Evolutionary conservation across 2,329 filamentous ascomycete genomes (phyloP).

Genomic region (Eutypella sp.): DNA sequence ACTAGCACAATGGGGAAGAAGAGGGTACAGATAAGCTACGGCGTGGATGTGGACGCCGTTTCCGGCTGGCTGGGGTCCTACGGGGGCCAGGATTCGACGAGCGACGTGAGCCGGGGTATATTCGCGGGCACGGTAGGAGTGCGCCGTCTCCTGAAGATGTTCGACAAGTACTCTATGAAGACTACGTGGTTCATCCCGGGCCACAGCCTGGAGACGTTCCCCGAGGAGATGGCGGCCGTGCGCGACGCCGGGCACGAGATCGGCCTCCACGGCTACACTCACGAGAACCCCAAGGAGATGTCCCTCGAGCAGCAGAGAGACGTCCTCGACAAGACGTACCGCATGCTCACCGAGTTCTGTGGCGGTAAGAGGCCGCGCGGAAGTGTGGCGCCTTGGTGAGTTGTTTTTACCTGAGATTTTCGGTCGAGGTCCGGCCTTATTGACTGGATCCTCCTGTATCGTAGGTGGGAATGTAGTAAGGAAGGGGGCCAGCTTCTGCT

Average conservation of each 20-base stretch:
- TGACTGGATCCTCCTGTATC: neutral
- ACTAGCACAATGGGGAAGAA: conserved; percentile 15
- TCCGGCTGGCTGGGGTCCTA: conserved; percentile 73
- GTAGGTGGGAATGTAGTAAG: conserved; percentile 62
- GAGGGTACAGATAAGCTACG: conserved; percentile 43
- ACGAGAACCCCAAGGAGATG: conserved; percentile 71
- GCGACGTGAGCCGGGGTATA: conserved; percentile 65
- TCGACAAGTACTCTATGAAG: conserved; percentile 46
- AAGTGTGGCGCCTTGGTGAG: conserved; percentile 62
- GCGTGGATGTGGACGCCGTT: conserved; percentile 72
- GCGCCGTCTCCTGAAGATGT: conserved; percentile 60
- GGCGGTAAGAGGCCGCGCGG: conserved; percentile 70
- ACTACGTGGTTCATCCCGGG: conserved; percentile 39
- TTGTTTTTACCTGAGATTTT: neutral
- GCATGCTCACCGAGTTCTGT: conserved; percentile 64
- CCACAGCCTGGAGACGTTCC: conserved; percentile 61
- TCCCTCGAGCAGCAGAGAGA: conserved; percentile 69
- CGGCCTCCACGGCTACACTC: conserved; percentile 65
- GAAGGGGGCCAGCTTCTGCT: conserved; percentile 63
- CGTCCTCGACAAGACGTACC: conserved; percentile 69
- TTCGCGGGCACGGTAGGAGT: conserved; percentile 66
- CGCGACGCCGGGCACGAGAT: conserved; percentile 59
- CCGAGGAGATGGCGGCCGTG: conserved; percentile 57
- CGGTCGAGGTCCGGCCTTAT: neutral
- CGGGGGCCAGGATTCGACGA: conserved; percentile 66